phyloP scores from a whole-genome alignment of 2,329 filamentous ascomycete species.

The Ramularia endophylla region DNA sequence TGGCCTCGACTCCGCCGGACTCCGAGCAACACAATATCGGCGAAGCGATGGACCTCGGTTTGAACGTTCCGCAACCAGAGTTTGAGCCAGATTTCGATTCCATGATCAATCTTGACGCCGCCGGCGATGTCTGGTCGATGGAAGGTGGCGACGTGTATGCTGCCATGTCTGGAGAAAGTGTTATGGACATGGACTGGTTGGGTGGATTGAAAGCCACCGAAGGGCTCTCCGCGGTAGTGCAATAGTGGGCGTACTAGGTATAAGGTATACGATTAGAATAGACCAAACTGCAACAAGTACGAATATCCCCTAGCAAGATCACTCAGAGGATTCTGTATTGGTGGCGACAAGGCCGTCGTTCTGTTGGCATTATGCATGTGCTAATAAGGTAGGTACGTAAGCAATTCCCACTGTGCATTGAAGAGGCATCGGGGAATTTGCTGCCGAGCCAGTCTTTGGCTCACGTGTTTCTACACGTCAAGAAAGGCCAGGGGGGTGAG shows the following conservation, averaged over 20 bases:
- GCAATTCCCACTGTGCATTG: too few species aligned
- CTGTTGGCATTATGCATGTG: too few species aligned
- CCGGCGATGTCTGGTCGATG: conserved; percentile 29
- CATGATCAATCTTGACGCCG: conserved; percentile 33
- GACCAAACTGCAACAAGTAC: too few species aligned
- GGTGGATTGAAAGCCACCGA: conserved; percentile 26
- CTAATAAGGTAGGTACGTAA: too few species aligned
- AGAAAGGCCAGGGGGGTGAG: not conserved
- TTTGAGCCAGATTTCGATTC: conserved; percentile 34
- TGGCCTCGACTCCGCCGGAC: conserved; percentile 46
- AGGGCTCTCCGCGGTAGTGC: conserved; percentile 2
- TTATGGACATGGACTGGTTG: conserved; percentile 33
- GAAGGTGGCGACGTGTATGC: conserved; percentile 29
- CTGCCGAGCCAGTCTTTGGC: too few species aligned
- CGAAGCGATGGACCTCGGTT: conserved; percentile 2
- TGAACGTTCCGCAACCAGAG: conserved; percentile 9
- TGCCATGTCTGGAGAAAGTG: conserved; percentile 28
- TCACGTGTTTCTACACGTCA: not conserved
- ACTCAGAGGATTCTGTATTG: too few species aligned
- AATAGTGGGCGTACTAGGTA: too few species aligned
- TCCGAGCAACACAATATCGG: conserved; percentile 22
- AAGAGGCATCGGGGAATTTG: too few species aligned
- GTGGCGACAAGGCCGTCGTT: too few species aligned
- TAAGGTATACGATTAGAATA: too few species aligned
- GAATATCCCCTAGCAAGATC: too few species aligned